Conservation (phyloP, 2,329 filamentous ascomycete species). For the Arthrobotrys musiformis region DNA sequence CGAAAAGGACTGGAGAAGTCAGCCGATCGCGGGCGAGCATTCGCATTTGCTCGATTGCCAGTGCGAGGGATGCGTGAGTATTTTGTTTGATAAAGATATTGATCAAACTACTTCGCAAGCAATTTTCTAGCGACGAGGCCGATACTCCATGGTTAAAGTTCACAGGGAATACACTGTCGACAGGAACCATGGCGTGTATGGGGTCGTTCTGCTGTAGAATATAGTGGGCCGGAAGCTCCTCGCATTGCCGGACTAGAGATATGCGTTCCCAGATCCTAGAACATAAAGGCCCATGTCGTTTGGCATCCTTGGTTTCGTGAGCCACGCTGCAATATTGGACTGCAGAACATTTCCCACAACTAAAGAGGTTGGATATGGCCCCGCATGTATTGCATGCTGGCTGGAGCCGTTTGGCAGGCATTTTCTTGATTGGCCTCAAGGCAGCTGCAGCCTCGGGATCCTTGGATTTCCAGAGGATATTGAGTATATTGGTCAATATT, state of each 20-base stretch:
- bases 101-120: conserved; percentile 1
- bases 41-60: conserved; percentile 4
- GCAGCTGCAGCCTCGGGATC: not conserved
- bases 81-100: not conserved
- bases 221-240: not conserved
- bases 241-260: not conserved
- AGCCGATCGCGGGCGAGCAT: not conserved
- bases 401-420: not conserved
- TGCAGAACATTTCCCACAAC: conserved; percentile 9
- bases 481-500: too few relatives aligned
- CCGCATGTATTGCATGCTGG: conserved; percentile 18
- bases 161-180: not conserved
- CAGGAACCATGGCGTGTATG: not conserved
- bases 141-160: not conserved
- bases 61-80: conserved; percentile 3
- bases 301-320: conserved; percentile 3
- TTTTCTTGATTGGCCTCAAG: not conserved
- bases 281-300: not conserved
- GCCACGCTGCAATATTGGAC: conserved; percentile 28
- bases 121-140: not conserved
- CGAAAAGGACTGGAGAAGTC: not conserved
- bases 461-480: not conserved
- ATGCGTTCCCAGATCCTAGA: conserved; percentile 6
- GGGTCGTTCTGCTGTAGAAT: not conserved
- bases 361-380: not conserved